Evolutionary conservation across 805 yeast genomes (phyloP), one percentile per base, ranked within the genome.

Genomic region (Metschnikowia sp.): DNA sequence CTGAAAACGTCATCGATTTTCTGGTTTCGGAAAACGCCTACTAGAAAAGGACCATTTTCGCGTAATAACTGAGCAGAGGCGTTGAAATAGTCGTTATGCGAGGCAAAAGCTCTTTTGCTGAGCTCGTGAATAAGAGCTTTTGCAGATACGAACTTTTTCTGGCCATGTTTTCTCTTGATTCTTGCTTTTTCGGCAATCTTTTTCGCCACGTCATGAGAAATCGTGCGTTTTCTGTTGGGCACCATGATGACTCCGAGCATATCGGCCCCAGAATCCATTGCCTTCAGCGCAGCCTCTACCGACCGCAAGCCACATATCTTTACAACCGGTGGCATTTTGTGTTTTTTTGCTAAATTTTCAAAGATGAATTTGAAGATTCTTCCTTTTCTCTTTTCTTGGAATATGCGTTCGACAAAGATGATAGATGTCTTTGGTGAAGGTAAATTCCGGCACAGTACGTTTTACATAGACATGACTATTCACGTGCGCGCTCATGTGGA

Each of bases 11-110:
- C 86, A 2, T 78, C 83, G 3, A 85, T 58, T 0, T 84, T 58
- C 64, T 91, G 97, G 62, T 94, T 88, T 49, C 91, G 74, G 69
- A 92, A 89, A 3, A 92, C 99, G 1, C 98, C 99, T 2, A 90
- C 97, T 2, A 86, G 64, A 54, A 72, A 79, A 0, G 94, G 94
- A 0, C 90, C 88, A 34, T 68, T 65, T 39, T 64, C 69, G 35
- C 15, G 66, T 48, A 64, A 55, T 36, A 57, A 57, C 48, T 52
- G 10, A 4, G 59, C 43, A 4, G 60, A 47, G n/a, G 63, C 59
- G 4, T 58, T 50, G 29, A 74, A 70, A 57, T 74, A 71, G 3
- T 62, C 68, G n/a, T 42, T 54, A 12, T 44, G 50, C 22, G 35
- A 33, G 3, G 40, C 46, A 36, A 58, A 59, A 1, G 45, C 33